Conservation (phyloP, 306 rosid species). For the Lathyrus oleraceus region DNA sequence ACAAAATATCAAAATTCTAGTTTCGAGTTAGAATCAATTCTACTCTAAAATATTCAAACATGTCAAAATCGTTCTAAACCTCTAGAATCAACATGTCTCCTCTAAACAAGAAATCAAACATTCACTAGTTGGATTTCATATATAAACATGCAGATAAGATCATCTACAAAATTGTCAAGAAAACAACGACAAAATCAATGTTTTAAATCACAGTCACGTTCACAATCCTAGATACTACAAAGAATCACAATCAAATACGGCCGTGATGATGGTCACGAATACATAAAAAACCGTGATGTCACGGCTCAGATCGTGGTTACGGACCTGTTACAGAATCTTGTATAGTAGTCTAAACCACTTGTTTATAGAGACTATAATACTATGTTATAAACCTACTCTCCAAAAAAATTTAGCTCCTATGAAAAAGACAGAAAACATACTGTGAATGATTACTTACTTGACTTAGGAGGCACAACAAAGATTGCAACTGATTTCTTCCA, state of each 20-base stretch:
- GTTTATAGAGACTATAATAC: background rate
- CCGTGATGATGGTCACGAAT: background rate
- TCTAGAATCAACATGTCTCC: background rate
- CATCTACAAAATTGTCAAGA: background rate
- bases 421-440: background rate
- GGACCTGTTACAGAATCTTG: background rate
- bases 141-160: background rate
- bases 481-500: slow-evolving; percentile 80
- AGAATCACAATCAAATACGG: background rate
- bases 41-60: background rate
- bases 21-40: background rate
- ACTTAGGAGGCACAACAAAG: slow-evolving; percentile 74
- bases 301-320: background rate
- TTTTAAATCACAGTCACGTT: background rate
- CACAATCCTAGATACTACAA: background rate
- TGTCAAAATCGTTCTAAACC: background rate
- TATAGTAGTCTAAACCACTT: background rate
- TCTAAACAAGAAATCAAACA: background rate
- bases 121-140: background rate
- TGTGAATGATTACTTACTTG: slow-evolving; percentile 34
- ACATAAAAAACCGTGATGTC: background rate
- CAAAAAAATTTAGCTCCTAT: background rate
- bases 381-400: background rate
- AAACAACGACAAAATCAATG: background rate
- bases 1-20: background rate